Conservation (phyloP, 306 rosid species). For the Boehmeria nivea region DNA sequence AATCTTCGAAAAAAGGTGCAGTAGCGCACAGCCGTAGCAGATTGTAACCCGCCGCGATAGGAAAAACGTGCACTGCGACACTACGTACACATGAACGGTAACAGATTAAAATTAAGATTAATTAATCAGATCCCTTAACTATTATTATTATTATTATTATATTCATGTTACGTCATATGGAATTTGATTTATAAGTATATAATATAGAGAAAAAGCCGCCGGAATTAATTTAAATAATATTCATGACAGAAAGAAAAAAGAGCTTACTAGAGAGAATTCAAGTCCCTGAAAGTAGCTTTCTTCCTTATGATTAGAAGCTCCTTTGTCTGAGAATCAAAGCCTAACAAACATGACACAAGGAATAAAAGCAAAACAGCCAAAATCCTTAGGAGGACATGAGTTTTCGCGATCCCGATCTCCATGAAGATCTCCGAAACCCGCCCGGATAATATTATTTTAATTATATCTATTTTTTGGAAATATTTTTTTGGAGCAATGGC, state of each 20-base stretch:
- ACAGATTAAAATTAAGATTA: neutral
- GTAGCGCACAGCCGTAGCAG: conserved; percentile 43
- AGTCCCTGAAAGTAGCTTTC: conserved; percentile 52
- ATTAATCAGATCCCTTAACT: no score
- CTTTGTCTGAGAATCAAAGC: conserved; percentile 51
- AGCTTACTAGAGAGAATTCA: conserved; percentile 51
- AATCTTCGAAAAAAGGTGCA: conserved; percentile 13
- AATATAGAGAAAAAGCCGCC: no score
- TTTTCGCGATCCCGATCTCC: conserved; percentile 16
- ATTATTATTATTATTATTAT: no score
- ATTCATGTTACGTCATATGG: no score
- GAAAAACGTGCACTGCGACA: conserved; percentile 39
- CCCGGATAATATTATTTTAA: no score
- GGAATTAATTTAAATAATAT: no score
- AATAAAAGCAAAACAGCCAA: conserved; percentile 31
- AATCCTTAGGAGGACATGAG: conserved; percentile 42
- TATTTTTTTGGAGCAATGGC: no score
- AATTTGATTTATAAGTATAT: no score
- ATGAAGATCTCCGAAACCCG: no score
- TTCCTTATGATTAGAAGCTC: conserved; percentile 20
- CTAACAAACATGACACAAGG: conserved; percentile 48
- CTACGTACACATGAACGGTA: conserved; percentile 22
- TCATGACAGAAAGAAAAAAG: neutral
- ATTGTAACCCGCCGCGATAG: conserved; percentile 60
- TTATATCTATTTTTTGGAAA: no score